Evolutionary conservation across 257 asterid genomes (phyloP).

Genomic region (Phtheirospermum japonicum): DNA sequence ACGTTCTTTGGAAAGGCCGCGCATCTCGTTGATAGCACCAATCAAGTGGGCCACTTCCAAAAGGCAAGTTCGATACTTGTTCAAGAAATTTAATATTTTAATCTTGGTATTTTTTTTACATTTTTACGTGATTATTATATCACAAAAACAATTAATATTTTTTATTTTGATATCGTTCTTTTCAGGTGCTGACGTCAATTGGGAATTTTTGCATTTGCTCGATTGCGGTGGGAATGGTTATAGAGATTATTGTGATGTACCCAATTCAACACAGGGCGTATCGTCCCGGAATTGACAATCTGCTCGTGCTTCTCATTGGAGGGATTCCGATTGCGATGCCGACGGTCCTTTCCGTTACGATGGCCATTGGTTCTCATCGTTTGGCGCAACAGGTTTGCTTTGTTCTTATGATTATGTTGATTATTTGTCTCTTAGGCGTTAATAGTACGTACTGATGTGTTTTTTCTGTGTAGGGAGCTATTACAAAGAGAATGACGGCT

Average conservation of each 20-base stretch:
- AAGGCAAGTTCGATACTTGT: slow-evolving; percentile 22
- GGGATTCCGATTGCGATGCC: slow-evolving; percentile 99
- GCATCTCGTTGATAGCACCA: slow-evolving; percentile 90
- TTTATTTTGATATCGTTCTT: not conserved
- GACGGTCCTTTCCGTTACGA: slow-evolving; percentile 82
- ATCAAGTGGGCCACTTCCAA: slow-evolving; percentile 94
- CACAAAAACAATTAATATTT: not conserved
- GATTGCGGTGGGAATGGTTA: slow-evolving; percentile 67
- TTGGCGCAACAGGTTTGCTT: slow-evolving; percentile 51
- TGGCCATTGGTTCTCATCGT: slow-evolving; percentile 96
- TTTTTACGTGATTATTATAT: no score
- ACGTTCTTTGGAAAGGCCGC: slow-evolving; percentile 99
- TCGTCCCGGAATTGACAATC: slow-evolving; percentile 86
- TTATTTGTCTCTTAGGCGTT: not conserved
- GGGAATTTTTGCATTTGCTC: slow-evolving; percentile 97
- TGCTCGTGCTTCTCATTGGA: slow-evolving; percentile 82
- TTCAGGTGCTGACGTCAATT: slow-evolving; percentile 69
- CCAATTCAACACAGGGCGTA: slow-evolving; percentile 86
- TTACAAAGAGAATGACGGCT: slow-evolving; percentile 94
- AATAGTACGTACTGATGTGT: not conserved
- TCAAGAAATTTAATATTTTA: not conserved
- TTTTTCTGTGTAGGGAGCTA: slow-evolving; percentile 54
- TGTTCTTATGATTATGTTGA: not conserved
- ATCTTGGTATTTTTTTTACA: not conserved
- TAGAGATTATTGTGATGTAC: slow-evolving; percentile 82